Percentiles rank a stretch among this genome's conserved stretches.
Conservation (phyloP, 495 filamentous ascomycete genomes). For the Daldinia childiae region DNA sequence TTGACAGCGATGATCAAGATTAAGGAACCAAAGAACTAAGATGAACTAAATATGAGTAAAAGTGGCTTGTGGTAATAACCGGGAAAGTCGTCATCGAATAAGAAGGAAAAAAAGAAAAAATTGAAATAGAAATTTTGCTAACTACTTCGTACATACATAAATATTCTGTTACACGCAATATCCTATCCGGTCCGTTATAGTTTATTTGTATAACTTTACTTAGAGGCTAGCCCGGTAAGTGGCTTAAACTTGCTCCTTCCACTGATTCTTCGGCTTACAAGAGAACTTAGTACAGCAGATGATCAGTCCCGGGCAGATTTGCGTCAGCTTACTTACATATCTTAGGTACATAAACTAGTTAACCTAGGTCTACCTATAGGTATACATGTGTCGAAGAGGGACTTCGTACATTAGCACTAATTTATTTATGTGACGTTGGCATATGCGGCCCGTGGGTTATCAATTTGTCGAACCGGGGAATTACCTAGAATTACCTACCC, state of each 20-base stretch:
- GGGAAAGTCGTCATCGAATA: not conserved
- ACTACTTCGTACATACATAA: not conserved
- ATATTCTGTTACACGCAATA: constrained; percentile 6
- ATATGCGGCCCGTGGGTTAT: constrained; percentile 3
- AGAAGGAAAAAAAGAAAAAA: not conserved
- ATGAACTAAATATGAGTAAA: not conserved
- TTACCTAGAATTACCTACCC: constrained; percentile 25
- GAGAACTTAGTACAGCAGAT: constrained; percentile 24
- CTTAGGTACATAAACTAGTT: not conserved
- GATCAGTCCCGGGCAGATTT: constrained; percentile 18
- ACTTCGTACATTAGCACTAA: not conserved
- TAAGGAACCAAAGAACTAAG: not conserved
- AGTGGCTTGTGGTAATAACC: not conserved
- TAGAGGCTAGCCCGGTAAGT: not conserved
- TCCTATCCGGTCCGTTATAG: not conserved
- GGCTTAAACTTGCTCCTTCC: not conserved
- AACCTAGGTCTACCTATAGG: no score
- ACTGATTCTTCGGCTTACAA: constrained; percentile 8
- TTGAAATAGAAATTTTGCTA: not conserved
- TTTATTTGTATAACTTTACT: not conserved
- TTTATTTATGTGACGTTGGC: not conserved
- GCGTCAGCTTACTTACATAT: constrained; percentile 30
- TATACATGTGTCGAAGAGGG: not conserved
- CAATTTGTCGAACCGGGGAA: constrained; percentile 32
- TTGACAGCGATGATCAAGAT: constrained; percentile 4